These are phyloP conservation scores for Leptomonas seymouri DNA, from an alignment of 208 protist genomes.

Conservation along the genomic window DNA sequence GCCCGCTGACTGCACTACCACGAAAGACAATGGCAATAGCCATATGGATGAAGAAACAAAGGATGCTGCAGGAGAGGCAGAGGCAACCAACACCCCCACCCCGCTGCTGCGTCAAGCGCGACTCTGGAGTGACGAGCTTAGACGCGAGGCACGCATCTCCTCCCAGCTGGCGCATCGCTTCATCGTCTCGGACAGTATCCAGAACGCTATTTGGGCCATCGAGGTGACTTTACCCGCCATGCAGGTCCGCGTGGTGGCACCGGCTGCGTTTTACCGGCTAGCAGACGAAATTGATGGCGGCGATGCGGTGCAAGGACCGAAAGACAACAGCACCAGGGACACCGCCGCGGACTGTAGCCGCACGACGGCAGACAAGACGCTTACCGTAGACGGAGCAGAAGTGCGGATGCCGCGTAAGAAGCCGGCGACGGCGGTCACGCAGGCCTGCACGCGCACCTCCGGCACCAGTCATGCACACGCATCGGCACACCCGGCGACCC, in stretches of 20 bases:
- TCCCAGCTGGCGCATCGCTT: slow-evolving; percentile 44
- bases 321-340: neutral
- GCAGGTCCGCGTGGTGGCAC: slow-evolving; percentile 27
- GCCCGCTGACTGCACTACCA: neutral
- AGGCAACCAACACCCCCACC: neutral
- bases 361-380: neutral
- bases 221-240: slow-evolving; percentile 36
- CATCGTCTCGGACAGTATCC: slow-evolving; percentile 46
- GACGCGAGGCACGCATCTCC: slow-evolving; percentile 13
- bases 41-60: neutral
- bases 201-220: slow-evolving; percentile 72
- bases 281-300: slow-evolving; percentile 8
- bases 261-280: slow-evolving; percentile 27
- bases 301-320: neutral
- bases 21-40: neutral
- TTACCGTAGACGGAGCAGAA: neutral
- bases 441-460: neutral
- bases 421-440: slow-evolving; percentile 7
- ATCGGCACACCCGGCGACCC: neutral
- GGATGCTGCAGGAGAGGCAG: too few species aligned
- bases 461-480: neutral
- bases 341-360: neutral
- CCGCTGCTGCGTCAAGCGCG: neutral
- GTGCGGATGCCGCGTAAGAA: slow-evolving; percentile 17
- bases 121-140: slow-evolving; percentile 34